Evolutionary conservation across 345 rosid genomes (phyloP), one percentile per base, ranked within the genome.

Genomic region (Populus nigra): DNA sequence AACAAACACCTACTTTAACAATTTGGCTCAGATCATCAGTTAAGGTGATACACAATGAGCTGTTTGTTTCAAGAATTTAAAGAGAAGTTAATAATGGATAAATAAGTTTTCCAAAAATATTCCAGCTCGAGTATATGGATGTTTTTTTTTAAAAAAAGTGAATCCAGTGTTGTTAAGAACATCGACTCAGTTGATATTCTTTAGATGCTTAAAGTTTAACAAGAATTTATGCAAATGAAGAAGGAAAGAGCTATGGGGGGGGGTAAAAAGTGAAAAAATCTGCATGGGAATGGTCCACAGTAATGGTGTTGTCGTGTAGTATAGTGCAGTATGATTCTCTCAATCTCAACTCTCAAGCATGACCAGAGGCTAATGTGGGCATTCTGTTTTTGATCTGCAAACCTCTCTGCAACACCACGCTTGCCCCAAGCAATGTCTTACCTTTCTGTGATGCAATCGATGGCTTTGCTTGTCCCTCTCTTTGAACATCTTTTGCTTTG

Each of bases 371-470:
- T 65, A 69, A 39, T 65, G 84, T 77, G 84, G 69, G 75, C 71
- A 74, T 65, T 59, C 66, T 39, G 41, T 67, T 50, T 41, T 55
- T 33, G 47, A 43, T 83, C 85, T 80, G 88, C 74, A 81, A 50
- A 11, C 31, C 76, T 71, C 80, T 80, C 85, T 85, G 86, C 89
- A 87, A 67, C 50, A 81, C 91, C 90, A 87, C 89, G 91, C 91
- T 86, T 89, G 85, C 89, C 90, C 86, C 85, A 86, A 89, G 88
- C 83, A 84, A 85, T 78, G 83, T 84, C 81, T 88, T 85, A 77
- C 82, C 88, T 86, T 88, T 89, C 85, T 75, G 71, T 78, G 84
- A 80, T 75, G 86, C 84, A 81, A 82, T 83, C 82, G 74, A 86
- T 79, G 84, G 63, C 82, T 73, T 74, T 23, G 33, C 59, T 72